A percentile compares a stretch with the other conserved stretches of the same genome.
These are phyloP conservation scores for Nematocida minor DNA, from an alignment of 371 early-diverging fungal species.

Conservation along the genomic window DNA sequence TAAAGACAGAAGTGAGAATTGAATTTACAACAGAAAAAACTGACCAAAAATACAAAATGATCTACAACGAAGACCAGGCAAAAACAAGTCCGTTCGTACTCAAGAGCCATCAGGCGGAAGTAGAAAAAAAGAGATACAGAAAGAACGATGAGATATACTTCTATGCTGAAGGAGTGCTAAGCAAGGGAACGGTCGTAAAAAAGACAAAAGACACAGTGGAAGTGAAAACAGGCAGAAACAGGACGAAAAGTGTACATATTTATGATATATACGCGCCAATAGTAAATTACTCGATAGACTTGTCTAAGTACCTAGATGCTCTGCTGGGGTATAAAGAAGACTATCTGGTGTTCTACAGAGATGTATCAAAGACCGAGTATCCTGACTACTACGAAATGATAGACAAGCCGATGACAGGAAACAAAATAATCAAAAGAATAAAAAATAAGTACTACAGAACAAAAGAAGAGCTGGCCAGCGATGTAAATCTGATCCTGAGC, in stretches of 20 bases:
- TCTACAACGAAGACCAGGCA: background rate
- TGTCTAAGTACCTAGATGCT: background rate
- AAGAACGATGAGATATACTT: slow-evolving; percentile 29
- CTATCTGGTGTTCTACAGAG: background rate
- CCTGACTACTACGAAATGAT: slow-evolving; percentile 89
- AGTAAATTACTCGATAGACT: background rate
- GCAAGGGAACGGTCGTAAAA: background rate
- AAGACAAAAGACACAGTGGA: background rate
- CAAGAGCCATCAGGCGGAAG: background rate
- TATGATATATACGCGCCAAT: slow-evolving; percentile 10
- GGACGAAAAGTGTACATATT: background rate
- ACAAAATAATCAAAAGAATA: slow-evolving; percentile 70
- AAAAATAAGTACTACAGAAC: slow-evolving; percentile 71
- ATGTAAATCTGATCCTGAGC: slow-evolving; percentile 72
- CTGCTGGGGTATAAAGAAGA: background rate
- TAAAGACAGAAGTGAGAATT: background rate
- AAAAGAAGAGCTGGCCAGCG: slow-evolving; percentile 70
- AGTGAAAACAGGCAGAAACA: background rate
- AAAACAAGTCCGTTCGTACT: slow-evolving; percentile 24
- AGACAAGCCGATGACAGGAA: slow-evolving; percentile 86
- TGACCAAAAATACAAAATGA: background rate
- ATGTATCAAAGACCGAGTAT: slow-evolving; percentile 66
- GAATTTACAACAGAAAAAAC: background rate
- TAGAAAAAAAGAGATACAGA: background rate
- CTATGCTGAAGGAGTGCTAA: background rate